Base-by-base conservation (phyloP, 208 protist species). In the Leptomonas pyrrhocoris region DNA sequence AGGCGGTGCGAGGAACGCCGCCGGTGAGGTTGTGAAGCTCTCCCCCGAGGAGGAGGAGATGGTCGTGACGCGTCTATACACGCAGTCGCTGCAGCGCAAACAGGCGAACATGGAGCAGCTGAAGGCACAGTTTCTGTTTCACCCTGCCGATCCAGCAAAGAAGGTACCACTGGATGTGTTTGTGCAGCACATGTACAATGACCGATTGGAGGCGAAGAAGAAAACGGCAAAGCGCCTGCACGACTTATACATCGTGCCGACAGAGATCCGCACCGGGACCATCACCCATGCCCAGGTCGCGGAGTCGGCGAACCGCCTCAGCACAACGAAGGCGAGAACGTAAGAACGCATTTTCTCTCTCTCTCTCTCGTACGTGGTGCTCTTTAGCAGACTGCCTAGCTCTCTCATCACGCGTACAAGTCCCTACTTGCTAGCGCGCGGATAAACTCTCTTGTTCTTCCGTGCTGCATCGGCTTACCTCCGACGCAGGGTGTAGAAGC, bases 101-200 rank as follows among this genome's bases (percentile, higher is more conserved):
- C 31, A 80, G 43, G 55, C 46, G 2, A 80, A 73, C 19, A 74
- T 89, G 40, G 77, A 79, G 23, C 45, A 82, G 28, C 69, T 74
- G 18, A 49, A 75, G 11, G 53, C 81, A 51, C 85, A 82, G 46
- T 74, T 83, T 55, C 65, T 71, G 21, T 83, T 72, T 57, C 74
- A 85, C 18, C 59, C 67, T 5, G 40, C 12, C 8, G 7, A 12
- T 2, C 21, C 54, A 0, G 18, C 45, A 8, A 68, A 66, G 36
- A 62, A 80, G 72, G 71, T 92, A 11, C 73, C 80, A n/a, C 71
- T 91, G 0, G 72, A 84, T 19, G 77, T 68, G 25, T 91, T 86
- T 78, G 85, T 91, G 23, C 77, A 92, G 61, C 82, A 89, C 57
- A 92, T 94, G 86, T 94, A 94, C 74, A 38, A 73, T 19, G 77